Base-by-base conservation (phyloP, 129 eudicot genomes). In the Pulicaria dysenterica region DNA sequence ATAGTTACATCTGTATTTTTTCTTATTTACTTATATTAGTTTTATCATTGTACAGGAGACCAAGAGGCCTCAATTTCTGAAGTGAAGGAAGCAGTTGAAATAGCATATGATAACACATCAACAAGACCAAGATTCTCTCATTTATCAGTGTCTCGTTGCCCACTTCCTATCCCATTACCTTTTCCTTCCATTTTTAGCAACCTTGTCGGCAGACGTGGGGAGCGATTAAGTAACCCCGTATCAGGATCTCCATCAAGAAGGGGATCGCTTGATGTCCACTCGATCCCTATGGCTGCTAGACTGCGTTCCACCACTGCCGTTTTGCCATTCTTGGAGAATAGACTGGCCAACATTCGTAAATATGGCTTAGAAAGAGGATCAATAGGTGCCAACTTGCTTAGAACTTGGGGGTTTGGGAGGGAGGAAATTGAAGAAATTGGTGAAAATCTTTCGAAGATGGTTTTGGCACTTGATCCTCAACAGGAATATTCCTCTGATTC, bases 271-370 rank as follows among this genome's bases (percentile, higher is more conserved):
- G 93, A 90, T 12, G 94, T 94, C 39, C 85, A 86, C 57, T 94
- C 97, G 6, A 73, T 94, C 53, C 99, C 99, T 14, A 86, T 88
- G 89, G 97, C 94, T 56, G 89, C 91, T 65, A 84, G 99, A 78
- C 53, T 94, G 62, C 97, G 96, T 60, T 94, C 96, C 19, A 84
- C 82, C 71, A 91, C 31, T 76, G 94, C 97, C 7, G 73, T 95
- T 16, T 81, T 95, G 63, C 99, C 94, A 4, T 88, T 82, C 77
- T 65, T 95, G 86, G 85, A 87, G 75, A 81, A 81, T 34, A 88
- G 87, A 67, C 70, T 86, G 74, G 80, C 57, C 41, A 88, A 88
- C 69, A 83, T 95, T 69, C 87, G 88, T 6, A 94, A 73, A 70
- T 85, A 84, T 77, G 96, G 97, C 1, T 64, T 91, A 40, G 86